Percentiles rank a stretch among this genome's conserved stretches.
These are phyloP conservation scores for Colletotrichum destructivum DNA, from an alignment of 2,329 filamentous ascomycete species.

Conservation along the genomic window DNA sequence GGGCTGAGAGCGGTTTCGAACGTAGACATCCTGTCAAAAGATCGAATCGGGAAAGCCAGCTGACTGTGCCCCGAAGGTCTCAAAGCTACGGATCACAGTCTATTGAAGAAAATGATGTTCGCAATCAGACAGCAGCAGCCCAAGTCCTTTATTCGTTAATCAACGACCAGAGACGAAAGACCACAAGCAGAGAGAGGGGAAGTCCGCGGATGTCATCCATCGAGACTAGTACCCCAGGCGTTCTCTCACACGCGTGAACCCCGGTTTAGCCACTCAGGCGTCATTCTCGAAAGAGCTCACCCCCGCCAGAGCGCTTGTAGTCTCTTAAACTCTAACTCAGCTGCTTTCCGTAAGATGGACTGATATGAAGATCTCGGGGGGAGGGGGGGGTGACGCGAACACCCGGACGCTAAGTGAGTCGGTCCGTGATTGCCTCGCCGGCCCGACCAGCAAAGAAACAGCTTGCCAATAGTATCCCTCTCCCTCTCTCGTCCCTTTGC, in stretches of 20 bases:
- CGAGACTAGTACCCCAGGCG: neutral
- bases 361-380: slow-evolving; percentile 15
- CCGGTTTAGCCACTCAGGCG: neutral
- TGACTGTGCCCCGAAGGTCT: neutral
- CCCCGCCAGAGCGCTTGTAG: neutral
- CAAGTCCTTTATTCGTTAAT: neutral
- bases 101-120: neutral
- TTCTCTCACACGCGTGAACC: neutral
- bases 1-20: neutral
- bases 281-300: neutral
- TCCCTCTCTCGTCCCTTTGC: neutral
- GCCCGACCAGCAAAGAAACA: neutral
- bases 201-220: neutral
- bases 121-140: neutral
- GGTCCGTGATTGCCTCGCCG: neutral
- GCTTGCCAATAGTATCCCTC: neutral
- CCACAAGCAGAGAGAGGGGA: neutral
- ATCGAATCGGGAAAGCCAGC: too few relatives aligned
- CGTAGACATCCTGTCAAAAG: neutral
- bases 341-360: slow-evolving; percentile 20
- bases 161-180: neutral
- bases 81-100: neutral
- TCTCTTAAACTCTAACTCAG: slow-evolving; percentile 6
- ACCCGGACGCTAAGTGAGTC: neutral
- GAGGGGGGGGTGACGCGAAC: neutral